Conservation (phyloP, 192 early-diverging fungal genomes). For the Coemansia pectinata region DNA sequence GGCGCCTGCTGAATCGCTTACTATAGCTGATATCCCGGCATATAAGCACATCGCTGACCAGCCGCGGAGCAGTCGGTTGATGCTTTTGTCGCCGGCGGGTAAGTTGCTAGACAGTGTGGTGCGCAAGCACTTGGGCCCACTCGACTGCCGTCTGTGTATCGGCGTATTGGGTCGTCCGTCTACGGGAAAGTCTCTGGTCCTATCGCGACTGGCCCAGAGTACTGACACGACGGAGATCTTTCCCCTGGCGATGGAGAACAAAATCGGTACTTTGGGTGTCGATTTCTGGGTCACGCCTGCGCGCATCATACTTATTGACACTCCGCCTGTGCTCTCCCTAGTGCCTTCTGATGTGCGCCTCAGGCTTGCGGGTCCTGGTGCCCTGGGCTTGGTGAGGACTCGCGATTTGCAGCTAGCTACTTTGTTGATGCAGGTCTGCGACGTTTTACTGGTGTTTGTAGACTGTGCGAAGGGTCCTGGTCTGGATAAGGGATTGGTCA, state of each 20-base stretch:
- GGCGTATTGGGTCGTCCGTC: conserved; percentile 25
- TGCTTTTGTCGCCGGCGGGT: conserved; percentile 13
- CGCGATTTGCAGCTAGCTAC: conserved; percentile 33
- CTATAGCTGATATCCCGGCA: neutral
- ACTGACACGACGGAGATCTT: neutral
- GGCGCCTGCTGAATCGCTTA: neutral
- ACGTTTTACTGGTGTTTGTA: conserved; percentile 25
- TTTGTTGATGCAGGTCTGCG: conserved; percentile 36
- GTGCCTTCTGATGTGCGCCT: conserved; percentile 6
- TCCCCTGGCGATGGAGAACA: neutral
- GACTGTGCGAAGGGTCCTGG: neutral
- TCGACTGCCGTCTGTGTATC: conserved; percentile 16
- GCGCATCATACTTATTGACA: conserved; percentile 20
- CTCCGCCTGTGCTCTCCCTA: conserved; percentile 25
- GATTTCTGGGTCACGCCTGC: conserved; percentile 19
- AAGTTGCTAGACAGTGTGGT: conserved; percentile 15
- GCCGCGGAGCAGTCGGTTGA: conserved; percentile 5
- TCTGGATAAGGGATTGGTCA: conserved; percentile 19
- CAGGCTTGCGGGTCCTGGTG: neutral
- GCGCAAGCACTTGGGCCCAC: conserved; percentile 10
- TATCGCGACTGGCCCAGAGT: conserved; percentile 11
- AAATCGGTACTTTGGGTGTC: neutral
- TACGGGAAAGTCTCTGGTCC: conserved; percentile 23
- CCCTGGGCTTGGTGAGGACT: conserved; percentile 7
- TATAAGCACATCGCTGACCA: neutral